A percentile compares a stretch with the other conserved stretches of the same genome.
These are phyloP conservation scores for Besnoitia besnoiti DNA, from an alignment of 169 alveolate species.

Conservation along the genomic window DNA sequence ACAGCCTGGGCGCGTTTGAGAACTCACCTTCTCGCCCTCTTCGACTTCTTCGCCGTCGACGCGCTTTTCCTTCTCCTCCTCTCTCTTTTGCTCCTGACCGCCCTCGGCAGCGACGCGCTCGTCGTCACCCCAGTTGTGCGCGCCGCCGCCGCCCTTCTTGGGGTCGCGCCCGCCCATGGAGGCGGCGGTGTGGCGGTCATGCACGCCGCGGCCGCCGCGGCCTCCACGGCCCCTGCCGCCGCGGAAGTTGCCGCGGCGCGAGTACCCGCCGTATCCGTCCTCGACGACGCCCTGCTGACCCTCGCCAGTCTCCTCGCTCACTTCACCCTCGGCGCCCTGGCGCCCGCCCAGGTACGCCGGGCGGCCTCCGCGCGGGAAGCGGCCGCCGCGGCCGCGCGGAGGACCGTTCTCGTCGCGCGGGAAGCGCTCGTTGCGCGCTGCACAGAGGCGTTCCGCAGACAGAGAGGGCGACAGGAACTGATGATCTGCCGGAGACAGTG, in stretches of 20 bases:
- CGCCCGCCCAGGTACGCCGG: not conserved
- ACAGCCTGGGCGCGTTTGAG: not conserved
- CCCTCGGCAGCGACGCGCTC: constrained; percentile 2
- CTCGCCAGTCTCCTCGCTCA: not conserved
- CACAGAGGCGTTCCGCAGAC: no score
- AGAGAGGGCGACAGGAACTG: no score
- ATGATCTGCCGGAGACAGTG: no score
- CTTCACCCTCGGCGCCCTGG: not conserved
- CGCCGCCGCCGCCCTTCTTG: constrained; percentile 14
- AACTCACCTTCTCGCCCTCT: constrained; percentile 30
- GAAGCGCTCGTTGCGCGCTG: no score
- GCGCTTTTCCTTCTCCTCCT: not conserved
- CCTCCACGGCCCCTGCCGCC: constrained; percentile 17
- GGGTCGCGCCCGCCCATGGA: not conserved
- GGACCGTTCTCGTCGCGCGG: no score
- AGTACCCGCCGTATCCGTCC: not conserved
- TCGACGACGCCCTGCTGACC: not conserved
- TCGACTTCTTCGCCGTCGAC: not conserved
- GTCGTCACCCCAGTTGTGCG: constrained; percentile 33
- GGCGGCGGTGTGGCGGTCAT: not conserved
- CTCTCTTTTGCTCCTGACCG: not conserved
- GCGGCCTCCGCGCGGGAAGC: not conserved
- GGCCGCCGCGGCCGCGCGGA: not conserved
- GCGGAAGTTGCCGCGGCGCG: not conserved
- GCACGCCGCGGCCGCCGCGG: not conserved